A percentile compares a stretch with the other conserved stretches of the same genome.
Evolutionary conservation across 1,284 basidiomycete species (phyloP).

Genomic region (Wallemia ichthyophaga): DNA sequence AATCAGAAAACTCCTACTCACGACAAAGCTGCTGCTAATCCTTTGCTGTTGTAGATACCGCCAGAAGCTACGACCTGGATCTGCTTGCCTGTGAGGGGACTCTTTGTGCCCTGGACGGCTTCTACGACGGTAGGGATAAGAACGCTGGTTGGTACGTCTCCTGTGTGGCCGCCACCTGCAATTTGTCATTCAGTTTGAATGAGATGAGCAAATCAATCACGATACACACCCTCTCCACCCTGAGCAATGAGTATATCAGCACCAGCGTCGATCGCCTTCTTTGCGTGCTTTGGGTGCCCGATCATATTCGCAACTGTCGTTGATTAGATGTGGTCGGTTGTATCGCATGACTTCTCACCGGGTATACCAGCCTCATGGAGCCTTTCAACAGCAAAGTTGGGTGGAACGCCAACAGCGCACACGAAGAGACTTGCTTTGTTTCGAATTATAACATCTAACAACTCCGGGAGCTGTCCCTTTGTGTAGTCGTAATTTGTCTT

Average conservation of each 20-base stretch:
- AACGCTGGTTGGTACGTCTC: constrained; percentile 36
- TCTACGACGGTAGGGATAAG: constrained; percentile 67
- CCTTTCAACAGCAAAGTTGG: constrained; percentile 38
- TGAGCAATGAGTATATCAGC: constrained; percentile 71
- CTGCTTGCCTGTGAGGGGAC: constrained; percentile 43
- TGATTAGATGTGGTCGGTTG: neutral
- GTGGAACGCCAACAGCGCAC: constrained; percentile 56
- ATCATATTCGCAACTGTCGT: constrained; percentile 32
- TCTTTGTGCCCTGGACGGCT: constrained; percentile 35
- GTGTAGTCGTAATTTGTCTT: constrained; percentile 25
- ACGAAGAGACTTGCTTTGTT: constrained; percentile 56
- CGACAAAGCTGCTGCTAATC: constrained; percentile 51
- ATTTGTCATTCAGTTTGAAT: constrained; percentile 21
- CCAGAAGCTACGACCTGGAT: constrained; percentile 59
- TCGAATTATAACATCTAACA: constrained; percentile 61
- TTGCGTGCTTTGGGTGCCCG: constrained; percentile 56
- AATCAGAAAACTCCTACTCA: constrained; percentile 30
- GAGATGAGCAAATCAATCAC: neutral
- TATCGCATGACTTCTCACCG: constrained; percentile 9
- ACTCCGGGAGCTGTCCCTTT: constrained; percentile 41
- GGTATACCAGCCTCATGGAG: constrained; percentile 49
- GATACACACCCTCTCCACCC: constrained; percentile 7
- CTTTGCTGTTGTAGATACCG: constrained; percentile 53
- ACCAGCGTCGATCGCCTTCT: constrained; percentile 44
- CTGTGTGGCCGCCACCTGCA: constrained; percentile 44